Evolutionary conservation across 2,329 filamentous ascomycete species (phyloP).

Genomic region (Diaporthe eres): DNA sequence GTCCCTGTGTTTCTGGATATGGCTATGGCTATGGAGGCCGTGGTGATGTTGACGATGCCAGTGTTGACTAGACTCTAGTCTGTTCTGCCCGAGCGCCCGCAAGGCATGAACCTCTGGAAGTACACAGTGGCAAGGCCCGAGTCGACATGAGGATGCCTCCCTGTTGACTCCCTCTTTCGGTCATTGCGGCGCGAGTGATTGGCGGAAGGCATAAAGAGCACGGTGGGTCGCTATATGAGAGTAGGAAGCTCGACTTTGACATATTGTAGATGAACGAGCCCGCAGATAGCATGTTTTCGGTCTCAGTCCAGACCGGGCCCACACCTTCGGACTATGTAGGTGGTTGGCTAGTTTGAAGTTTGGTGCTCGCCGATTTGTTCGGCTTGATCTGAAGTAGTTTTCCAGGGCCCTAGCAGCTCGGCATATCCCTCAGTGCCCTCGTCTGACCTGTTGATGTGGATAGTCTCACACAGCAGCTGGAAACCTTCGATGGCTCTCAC

Average conservation of each 20-base stretch:
- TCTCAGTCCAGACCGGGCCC: too few relatives aligned
- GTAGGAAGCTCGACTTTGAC: too few relatives aligned
- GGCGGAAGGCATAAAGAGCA: too few relatives aligned
- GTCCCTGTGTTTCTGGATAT: not conserved
- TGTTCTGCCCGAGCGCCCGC: not conserved
- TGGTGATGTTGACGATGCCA: not conserved
- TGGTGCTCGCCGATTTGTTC: not conserved
- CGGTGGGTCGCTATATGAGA: too few relatives aligned
- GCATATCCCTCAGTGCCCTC: conserved; percentile 43
- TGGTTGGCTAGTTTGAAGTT: not conserved
- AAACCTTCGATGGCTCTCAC: conserved; percentile 39
- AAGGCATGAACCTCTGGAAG: too few relatives aligned
- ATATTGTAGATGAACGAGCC: too few relatives aligned
- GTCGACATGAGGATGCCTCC: too few relatives aligned
- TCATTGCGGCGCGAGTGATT: too few relatives aligned
- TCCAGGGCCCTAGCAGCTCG: conserved; percentile 7
- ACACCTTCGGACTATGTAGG: not conserved
- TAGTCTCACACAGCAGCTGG: conserved; percentile 7
- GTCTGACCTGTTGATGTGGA: conserved; percentile 33
- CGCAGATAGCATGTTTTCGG: too few relatives aligned
- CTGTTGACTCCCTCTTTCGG: too few relatives aligned
- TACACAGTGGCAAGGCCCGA: too few relatives aligned
- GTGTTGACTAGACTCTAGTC: not conserved
- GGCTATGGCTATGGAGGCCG: not conserved
- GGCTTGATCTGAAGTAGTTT: not conserved